Conservation (phyloP, 202 grass and related monocot genomes). For the Carex arenaria region DNA sequence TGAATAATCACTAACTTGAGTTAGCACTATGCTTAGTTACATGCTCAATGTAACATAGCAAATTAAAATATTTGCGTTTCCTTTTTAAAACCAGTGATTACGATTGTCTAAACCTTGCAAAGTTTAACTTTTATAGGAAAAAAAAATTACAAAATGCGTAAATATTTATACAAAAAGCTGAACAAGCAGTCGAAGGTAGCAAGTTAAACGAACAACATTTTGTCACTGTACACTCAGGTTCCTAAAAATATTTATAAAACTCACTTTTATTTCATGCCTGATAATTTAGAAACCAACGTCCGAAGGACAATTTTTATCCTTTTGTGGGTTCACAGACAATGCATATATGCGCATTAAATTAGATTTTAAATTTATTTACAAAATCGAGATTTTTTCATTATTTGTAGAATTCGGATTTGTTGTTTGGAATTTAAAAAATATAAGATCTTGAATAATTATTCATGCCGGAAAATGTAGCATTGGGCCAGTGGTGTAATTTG, state of each 20-base stretch:
- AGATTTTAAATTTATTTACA: neutral
- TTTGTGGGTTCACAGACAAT: neutral
- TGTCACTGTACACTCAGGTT: neutral
- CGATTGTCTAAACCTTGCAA: no score
- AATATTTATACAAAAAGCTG: no score
- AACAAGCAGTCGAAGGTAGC: neutral
- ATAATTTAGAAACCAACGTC: neutral
- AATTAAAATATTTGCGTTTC: no score
- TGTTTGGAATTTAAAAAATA: neutral
- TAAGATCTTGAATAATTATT: neutral
- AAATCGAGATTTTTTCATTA: neutral
- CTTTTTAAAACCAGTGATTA: no score
- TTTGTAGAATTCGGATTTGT: neutral
- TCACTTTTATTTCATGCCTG: neutral
- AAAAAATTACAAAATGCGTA: neutral
- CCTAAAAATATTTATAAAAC: neutral
- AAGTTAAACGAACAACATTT: no score
- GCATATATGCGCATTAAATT: neutral
- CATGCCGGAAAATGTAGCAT: neutral
- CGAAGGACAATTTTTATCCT: neutral
- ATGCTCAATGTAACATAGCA: no score
- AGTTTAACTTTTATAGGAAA: neutral
- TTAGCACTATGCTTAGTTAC: no score
- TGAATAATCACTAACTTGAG: no score
- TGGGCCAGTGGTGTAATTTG: neutral